Conservation (phyloP, 345 rosid species). For the Linum usitatissimum region DNA sequence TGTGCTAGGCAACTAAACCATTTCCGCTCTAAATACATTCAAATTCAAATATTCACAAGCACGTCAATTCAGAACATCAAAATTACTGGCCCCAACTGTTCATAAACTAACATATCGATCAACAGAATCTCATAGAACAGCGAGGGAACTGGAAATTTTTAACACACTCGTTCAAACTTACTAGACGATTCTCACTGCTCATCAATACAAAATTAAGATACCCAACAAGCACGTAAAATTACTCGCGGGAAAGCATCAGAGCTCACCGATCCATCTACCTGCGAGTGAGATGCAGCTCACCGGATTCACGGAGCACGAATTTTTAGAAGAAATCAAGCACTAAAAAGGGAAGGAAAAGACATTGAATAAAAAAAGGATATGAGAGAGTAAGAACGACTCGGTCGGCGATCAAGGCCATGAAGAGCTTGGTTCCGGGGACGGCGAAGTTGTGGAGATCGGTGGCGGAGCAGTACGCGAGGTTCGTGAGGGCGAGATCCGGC, state of each 20-base stretch:
- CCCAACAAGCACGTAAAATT: no score
- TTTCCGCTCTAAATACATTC: no score
- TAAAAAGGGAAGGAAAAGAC: no score
- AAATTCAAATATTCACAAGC: neutral
- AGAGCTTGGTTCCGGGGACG: constrained; percentile 63
- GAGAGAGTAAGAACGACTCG: constrained; percentile 58
- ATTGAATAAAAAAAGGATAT: constrained; percentile 46
- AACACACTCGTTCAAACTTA: neutral
- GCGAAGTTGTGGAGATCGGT: constrained; percentile 74
- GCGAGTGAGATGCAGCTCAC: neutral
- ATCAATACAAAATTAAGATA: no score
- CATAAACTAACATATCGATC: neutral
- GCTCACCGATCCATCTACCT: neutral
- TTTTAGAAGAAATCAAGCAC: neutral
- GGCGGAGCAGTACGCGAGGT: constrained; percentile 77
- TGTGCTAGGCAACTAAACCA: no score
- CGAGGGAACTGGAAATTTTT: neutral
- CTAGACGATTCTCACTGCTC: no score
- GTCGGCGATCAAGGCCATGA: constrained; percentile 54
- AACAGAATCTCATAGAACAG: neutral
- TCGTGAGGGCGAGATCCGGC: constrained; percentile 72
- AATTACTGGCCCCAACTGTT: neutral
- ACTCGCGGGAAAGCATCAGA: neutral
- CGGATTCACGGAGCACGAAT: neutral
- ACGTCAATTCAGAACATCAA: neutral